Percentiles rank a stretch among this genome's conserved stretches.
These are phyloP conservation scores for Pythium aristosporum DNA, from an alignment of 352 stramenopile species.

Conservation along the genomic window DNA sequence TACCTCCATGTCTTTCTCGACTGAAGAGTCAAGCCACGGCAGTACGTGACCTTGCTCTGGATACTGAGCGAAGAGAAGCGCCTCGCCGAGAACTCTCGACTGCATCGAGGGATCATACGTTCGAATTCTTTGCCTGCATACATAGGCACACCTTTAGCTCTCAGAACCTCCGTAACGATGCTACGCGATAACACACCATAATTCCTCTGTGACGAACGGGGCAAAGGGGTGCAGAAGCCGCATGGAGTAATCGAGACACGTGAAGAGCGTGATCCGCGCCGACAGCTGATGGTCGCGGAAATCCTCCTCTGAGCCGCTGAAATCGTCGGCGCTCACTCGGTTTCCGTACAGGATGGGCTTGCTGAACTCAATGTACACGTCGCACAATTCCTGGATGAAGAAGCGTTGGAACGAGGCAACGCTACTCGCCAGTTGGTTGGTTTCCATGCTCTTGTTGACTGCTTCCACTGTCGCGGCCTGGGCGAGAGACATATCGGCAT, in stretches of 20 bases:
- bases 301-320: conserved; percentile 37
- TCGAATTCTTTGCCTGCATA: conserved; percentile 55
- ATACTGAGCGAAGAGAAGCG: conserved; percentile 69
- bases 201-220: conserved; percentile 99
- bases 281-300: conserved; percentile 69
- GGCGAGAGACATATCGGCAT: not conserved
- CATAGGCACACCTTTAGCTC: not conserved
- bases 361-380: conserved; percentile 89
- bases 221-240: conserved; percentile 98
- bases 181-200: conserved; percentile 86
- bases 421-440: conserved; percentile 67
- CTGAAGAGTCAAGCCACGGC: conserved; percentile 13
- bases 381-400: conserved; percentile 85
- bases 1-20: conserved; percentile 28
- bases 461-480: conserved; percentile 35
- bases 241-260: conserved; percentile 94
- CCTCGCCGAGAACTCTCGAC: conserved; percentile 31
- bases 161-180: not conserved
- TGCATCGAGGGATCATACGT: conserved; percentile 38
- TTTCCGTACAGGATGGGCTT: conserved; percentile 83
- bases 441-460: conserved; percentile 64
- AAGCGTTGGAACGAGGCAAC: conserved; percentile 76
- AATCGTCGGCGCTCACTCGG: conserved; percentile 37
- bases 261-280: conserved; percentile 92
- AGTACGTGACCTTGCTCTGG: conserved; percentile 85